Percentiles rank a stretch among this genome's conserved stretches.
phyloP scores from a whole-genome alignment of 2,329 filamentous ascomycete species.

The Botryotinia globosa region DNA sequence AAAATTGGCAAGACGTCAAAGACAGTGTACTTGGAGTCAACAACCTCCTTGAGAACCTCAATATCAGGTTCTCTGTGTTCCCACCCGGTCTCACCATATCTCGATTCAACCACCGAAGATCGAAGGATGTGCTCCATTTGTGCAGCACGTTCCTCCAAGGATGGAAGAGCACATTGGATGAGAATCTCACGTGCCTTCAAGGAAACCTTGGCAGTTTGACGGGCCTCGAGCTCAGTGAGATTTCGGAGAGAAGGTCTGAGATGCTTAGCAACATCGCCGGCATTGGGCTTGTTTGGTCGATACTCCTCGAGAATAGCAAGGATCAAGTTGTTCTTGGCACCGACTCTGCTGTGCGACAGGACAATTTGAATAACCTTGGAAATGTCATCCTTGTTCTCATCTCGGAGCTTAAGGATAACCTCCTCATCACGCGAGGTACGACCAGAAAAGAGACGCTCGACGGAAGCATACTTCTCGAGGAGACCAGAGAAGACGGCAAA shows the following conservation, averaged over 20 bases:
- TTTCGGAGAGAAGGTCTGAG: conserved; percentile 79
- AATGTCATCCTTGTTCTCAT: conserved; percentile 94
- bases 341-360: conserved; percentile 88
- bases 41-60: conserved; percentile 91
- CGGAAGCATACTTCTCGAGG: conserved; percentile 76
- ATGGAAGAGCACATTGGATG: conserved; percentile 95
- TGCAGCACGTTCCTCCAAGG: conserved; percentile 85
- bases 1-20: conserved; percentile 94
- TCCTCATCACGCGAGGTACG: conserved; percentile 86
- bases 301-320: conserved; percentile 92
- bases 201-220: conserved; percentile 83
- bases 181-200: conserved; percentile 96
- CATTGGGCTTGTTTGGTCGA: conserved; percentile 87
- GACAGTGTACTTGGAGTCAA: conserved; percentile 97
- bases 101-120: conserved; percentile 92
- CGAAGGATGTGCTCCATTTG: conserved; percentile 99
- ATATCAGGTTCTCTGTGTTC: conserved; percentile 91
- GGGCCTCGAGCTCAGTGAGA: conserved; percentile 87
- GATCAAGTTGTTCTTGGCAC: conserved; percentile 89
- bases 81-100: conserved; percentile 95
- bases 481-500: conserved; percentile 76
- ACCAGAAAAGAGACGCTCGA: conserved; percentile 85
- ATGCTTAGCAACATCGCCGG: conserved; percentile 83
- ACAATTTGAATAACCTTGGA: conserved; percentile 81
- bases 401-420: conserved; percentile 87